Base-by-base conservation (phyloP, 2,329 filamentous ascomycete species). In the Aciculosporium take region DNA sequence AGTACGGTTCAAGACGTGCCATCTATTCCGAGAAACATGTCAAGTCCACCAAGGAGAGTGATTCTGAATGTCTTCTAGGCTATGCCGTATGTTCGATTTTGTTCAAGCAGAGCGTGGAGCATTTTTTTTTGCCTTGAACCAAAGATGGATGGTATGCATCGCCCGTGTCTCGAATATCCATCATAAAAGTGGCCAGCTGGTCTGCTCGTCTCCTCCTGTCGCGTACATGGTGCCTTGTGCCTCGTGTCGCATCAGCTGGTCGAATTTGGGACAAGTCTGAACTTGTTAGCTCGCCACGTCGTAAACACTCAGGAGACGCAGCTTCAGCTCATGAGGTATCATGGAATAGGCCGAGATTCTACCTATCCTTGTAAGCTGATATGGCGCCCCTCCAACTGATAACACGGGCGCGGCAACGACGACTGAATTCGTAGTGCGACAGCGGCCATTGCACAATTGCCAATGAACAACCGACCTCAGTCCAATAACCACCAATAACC, bases 211-310 rank as follows among this genome's bases (percentile, higher is more conserved):
- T 31, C n/a, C n/a, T n/a, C n/a, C n/a, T n/a, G n/a, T 31, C n/a
- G 29, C n/a, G 6, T 20, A 7, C 7, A 21, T 17, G 8, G n/a
- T 36, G 8, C 20, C 23, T 42, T 18, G 27, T 29, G 27, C 15
- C 23, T 32, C 33, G 24, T 12, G 35, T 23, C 23, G 35, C 30
- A 25, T 36, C 34, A 20, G 33, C 27, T 42, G 34, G 32, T 37
- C 27, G 20, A 9, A 18, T 37, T n/a, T 31, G 20, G 15, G n/a
- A 32, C 15, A 13, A 12, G 9, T 30, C 36, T n/a, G n/a, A n/a
- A n/a, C n/a, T n/a, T 28, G 33, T 28, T 31, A 44, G 32, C 35
- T 44, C 42, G 41, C 42, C 42, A 39, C 38, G 41, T 41, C 25
- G 33, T 37, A 20, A 43, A 37, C n/a, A n/a, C n/a, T n/a, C n/a